Base-by-base conservation (phyloP, 2,329 filamentous ascomycete genomes). In the Dothidotthia symphoricarpi region DNA sequence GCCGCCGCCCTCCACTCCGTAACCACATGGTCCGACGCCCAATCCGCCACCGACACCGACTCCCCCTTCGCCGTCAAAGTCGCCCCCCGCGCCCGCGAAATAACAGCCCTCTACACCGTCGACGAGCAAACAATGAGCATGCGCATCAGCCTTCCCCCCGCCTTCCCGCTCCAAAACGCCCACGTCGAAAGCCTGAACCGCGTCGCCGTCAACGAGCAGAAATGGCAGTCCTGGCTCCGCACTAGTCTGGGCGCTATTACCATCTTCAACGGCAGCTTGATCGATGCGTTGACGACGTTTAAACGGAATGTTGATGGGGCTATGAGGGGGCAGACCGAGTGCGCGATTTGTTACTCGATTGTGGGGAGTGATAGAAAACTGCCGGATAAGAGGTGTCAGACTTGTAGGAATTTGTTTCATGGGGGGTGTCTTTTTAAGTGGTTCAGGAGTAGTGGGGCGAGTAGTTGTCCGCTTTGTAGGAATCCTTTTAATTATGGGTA, bases 341-440 rank as follows among this genome's bases (percentile, higher is more conserved):
- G 93, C 62, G 88, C 93, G 8, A 97, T 97, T 62, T 97, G 91
- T 73, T 97, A 97, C 72, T 89, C 84, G 43, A 89, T 98, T 60
- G 88, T 98, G 48, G 88, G 88, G 13, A 81, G 80, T 6, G 90
- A 96, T 65, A 87, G 87, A 73, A 85, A 86, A 67, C 81, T 95
- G 65, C 93, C 93, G 0, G 91, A 93, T 65, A 97, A 97, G 75
- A 77, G 81, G 37, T 98, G 93, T 66, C 75, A 78, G 31, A 97
- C 91, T 1, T 98, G 93, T 76, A 91, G 89, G 74, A 91, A 98
- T 68, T 73, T 86, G 36, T 98, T 97, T 74, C 93, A 98, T 68
- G 79, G 84, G 1, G 80, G 80, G 2, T 98, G 93, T 70, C 69
- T 98, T 69, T 95, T 88, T 73, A 90, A 91, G 69, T 98, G 93